Percentiles rank a stretch among this genome's conserved stretches.
phyloP scores from a whole-genome alignment of 495 filamentous ascomycete species.

The Usnea hakonensis region DNA sequence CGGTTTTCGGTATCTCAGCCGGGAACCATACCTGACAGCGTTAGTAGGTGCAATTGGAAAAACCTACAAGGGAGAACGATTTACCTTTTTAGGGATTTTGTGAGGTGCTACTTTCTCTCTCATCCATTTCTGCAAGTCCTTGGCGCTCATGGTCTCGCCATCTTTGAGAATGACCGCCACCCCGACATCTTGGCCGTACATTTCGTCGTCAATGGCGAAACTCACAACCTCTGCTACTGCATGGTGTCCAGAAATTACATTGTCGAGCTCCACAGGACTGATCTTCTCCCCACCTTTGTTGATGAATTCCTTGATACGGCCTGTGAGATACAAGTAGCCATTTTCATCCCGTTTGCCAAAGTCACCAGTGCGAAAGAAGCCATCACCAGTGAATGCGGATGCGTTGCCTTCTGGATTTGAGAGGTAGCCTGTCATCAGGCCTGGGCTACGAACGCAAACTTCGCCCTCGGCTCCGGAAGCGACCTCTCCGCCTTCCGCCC shows the following conservation, averaged over 20 bases:
- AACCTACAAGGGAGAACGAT: too few species aligned
- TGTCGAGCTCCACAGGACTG: conserved; percentile 72
- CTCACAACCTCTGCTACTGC: conserved; percentile 65
- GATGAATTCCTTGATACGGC: conserved; percentile 73
- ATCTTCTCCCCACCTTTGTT: conserved; percentile 77
- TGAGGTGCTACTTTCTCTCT: conserved; percentile 60
- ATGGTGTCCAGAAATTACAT: conserved; percentile 58
- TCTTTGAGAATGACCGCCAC: conserved; percentile 62
- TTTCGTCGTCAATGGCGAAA: conserved; percentile 65
- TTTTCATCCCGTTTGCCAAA: conserved; percentile 63
- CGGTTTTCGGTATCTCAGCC: too few species aligned
- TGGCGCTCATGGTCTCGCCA: conserved; percentile 32
- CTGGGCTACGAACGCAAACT: conserved; percentile 66
- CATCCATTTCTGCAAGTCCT: conserved; percentile 57
- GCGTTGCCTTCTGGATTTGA: conserved; percentile 57
- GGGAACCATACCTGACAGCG: too few species aligned
- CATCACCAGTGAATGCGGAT: conserved; percentile 53
- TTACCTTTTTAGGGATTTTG: too few species aligned
- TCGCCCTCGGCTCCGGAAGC: conserved; percentile 58
- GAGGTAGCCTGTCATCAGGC: conserved; percentile 77
- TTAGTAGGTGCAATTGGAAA: too few species aligned
- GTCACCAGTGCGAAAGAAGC: conserved; percentile 76
- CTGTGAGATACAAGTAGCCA: conserved; percentile 65
- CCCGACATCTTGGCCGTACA: conserved; percentile 72
- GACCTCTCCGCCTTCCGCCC: conserved; percentile 51